These are phyloP conservation scores for Thelonectria blattea DNA, from an alignment of 2,329 filamentous ascomycete species.

Conservation along the genomic window DNA sequence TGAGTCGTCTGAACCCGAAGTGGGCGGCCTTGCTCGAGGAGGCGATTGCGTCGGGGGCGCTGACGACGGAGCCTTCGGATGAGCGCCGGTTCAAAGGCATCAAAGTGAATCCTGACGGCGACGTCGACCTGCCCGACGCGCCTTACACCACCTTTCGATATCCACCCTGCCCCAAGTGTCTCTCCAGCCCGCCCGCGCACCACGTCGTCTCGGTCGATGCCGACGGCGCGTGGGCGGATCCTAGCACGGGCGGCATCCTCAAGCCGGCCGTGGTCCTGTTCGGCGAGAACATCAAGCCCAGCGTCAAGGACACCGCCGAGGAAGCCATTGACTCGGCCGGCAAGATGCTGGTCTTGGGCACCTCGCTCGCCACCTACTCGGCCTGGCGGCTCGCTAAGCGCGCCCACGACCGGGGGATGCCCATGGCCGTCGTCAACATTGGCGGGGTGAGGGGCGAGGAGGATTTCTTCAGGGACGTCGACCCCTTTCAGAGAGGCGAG, in stretches of 20 bases:
- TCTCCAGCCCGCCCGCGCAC: conserved; percentile 65
- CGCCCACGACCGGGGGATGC: conserved; percentile 81
- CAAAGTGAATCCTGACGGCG: conserved; percentile 90
- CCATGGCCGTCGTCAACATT: conserved; percentile 86
- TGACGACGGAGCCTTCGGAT: conserved; percentile 77
- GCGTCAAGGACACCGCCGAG: conserved; percentile 79
- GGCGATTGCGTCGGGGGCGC: conserved; percentile 74
- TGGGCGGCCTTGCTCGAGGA: conserved; percentile 81
- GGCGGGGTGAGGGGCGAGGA: conserved; percentile 84
- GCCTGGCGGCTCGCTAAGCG: conserved; percentile 89
- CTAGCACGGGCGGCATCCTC: conserved; percentile 76
- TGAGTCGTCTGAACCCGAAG: conserved; percentile 80
- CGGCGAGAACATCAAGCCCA: conserved; percentile 78
- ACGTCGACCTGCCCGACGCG: conserved; percentile 86
- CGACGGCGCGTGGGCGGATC: conserved; percentile 78
- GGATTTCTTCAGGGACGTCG: conserved; percentile 66
- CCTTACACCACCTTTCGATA: conserved; percentile 92
- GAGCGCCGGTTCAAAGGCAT: conserved; percentile 73
- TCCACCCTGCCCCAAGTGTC: conserved; percentile 83
- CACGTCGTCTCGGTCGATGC: conserved; percentile 71
- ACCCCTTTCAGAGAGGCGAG: conserved; percentile 57
- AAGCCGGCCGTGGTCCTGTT: conserved; percentile 98
- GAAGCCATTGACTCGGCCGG: conserved; percentile 78
- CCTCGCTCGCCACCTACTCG: conserved; percentile 91
- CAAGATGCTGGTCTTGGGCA: conserved; percentile 80